Evolutionary conservation across 2,329 filamentous ascomycete species (phyloP).

Genomic region (Fusarium chlamydosporum): DNA sequence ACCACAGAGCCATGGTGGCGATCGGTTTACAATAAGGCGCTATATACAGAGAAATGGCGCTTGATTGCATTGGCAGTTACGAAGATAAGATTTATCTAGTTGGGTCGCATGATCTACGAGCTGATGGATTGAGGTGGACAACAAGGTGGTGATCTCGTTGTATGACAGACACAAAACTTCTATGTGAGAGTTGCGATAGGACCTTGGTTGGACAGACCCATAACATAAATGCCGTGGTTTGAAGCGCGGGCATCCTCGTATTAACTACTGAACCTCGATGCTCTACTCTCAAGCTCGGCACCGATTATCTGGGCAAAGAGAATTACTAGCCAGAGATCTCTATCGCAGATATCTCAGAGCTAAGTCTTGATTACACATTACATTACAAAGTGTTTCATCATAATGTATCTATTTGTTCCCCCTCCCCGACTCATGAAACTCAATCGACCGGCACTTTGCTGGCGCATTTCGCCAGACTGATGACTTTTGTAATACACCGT

Average conservation of each 20-base stretch:
- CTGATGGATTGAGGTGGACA: neutral
- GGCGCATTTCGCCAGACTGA: too few species aligned
- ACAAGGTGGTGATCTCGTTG: neutral
- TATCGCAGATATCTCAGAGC: too few species aligned
- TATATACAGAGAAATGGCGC: neutral
- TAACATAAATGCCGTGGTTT: too few species aligned
- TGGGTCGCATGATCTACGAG: too few species aligned
- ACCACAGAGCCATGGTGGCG: too few species aligned
- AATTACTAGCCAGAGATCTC: neutral
- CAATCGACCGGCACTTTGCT: too few species aligned
- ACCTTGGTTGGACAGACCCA: neutral
- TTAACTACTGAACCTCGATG: neutral
- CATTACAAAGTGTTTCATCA: neutral
- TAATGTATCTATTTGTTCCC: neutral
- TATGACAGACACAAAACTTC: neutral
- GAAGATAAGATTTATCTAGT: neutral
- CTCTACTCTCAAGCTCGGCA: neutral
- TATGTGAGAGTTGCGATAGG: neutral
- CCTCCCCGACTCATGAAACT: neutral
- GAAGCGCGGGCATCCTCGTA: too few species aligned
- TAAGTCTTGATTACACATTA: conserved; percentile 3
- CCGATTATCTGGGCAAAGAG: conserved; percentile 5
- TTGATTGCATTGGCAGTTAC: too few species aligned
- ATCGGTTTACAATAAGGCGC: neutral
- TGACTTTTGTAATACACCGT: neutral